Evolutionary conservation across 225 moss, liverwort and hornwort genomes (phyloP).

Genomic region (Sphagnum contortum): DNA sequence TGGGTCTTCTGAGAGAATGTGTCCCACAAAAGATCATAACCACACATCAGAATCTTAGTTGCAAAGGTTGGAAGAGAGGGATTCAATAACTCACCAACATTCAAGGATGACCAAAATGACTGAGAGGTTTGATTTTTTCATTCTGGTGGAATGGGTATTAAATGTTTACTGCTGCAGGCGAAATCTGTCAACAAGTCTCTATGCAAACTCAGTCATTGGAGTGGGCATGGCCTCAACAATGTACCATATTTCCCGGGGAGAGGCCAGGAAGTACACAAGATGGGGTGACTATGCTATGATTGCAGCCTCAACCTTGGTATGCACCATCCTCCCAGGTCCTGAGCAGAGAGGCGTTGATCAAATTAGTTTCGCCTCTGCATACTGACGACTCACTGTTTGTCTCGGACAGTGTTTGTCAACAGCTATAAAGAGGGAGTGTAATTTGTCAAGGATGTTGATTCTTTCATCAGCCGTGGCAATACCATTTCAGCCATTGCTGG

Average conservation of each 20-base stretch:
- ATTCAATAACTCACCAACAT: too few species aligned
- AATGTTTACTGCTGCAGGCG: slow-evolving; percentile 32
- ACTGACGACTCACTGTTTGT: neutral
- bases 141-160: too few species aligned
- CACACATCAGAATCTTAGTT: too few species aligned
- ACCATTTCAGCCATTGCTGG: slow-evolving; percentile 78
- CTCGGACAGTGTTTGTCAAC: slow-evolving; percentile 72
- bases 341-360: too few species aligned
- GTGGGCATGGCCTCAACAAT: slow-evolving; percentile 83
- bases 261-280: slow-evolving; percentile 64
- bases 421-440: slow-evolving; percentile 46
- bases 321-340: neutral
- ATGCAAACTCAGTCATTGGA: slow-evolving; percentile 79
- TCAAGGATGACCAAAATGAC: too few species aligned
- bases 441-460: slow-evolving; percentile 46
- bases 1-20: too few species aligned
- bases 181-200: slow-evolving; percentile 47
- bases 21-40: too few species aligned
- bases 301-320: slow-evolving; percentile 77
- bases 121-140: too few species aligned
- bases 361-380: neutral
- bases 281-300: slow-evolving; percentile 95
- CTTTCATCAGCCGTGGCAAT: slow-evolving; percentile 61
- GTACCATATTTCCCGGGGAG: slow-evolving; percentile 83
- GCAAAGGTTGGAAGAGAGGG: too few species aligned